Conservation (phyloP, 345 rosid genomes). For the Pistacia atlantica region DNA sequence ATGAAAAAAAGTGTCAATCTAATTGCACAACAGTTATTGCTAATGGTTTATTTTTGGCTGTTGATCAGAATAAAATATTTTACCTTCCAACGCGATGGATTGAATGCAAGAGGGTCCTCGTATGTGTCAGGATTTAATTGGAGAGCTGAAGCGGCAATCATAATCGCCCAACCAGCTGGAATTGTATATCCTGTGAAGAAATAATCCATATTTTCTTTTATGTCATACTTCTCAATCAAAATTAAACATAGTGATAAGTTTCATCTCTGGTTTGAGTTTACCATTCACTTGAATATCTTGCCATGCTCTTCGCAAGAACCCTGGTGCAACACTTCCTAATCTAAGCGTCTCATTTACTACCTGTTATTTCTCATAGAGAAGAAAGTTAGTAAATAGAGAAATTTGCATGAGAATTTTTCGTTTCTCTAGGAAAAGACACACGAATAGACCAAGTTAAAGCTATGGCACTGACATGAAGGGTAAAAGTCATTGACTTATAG, state of each 20-base stretch:
- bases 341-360: constrained; percentile 40
- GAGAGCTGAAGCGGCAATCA: constrained; percentile 16
- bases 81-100: constrained; percentile 42
- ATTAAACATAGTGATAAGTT: not conserved
- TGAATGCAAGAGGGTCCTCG: constrained; percentile 32
- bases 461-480: constrained; percentile 27
- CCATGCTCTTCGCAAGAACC: constrained; percentile 25
- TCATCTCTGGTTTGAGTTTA: not conserved
- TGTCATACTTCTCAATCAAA: not conserved
- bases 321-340: constrained; percentile 32
- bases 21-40: too few species aligned
- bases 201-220: not conserved
- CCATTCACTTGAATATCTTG: constrained; percentile 31
- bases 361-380: not conserved
- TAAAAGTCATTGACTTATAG: constrained; percentile 41
- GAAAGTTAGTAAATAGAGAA: not conserved
- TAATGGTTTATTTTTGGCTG: not conserved
- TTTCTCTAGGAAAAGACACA: too few species aligned
- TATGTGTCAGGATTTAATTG: constrained; percentile 27
- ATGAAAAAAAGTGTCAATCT: not conserved
- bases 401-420: too few species aligned
- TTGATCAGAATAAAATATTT: not conserved
- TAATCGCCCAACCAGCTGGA: constrained; percentile 35
- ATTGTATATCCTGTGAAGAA: constrained; percentile 28
- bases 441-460: too few species aligned